Conservation (phyloP, 495 filamentous ascomycete species). For the Tetracladium marchalianum region DNA sequence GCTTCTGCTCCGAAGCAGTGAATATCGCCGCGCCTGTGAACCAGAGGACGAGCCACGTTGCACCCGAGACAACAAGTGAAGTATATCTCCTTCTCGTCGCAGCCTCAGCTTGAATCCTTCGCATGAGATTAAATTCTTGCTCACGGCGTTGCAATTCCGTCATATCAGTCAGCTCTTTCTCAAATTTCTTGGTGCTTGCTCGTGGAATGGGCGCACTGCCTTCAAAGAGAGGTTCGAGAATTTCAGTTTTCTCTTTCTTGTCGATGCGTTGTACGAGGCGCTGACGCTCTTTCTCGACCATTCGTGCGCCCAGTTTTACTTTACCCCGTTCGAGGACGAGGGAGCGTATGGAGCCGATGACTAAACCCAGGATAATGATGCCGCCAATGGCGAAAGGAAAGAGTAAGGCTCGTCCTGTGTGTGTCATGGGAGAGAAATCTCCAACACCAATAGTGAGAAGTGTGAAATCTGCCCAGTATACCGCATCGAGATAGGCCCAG, state of each 20-base stretch:
- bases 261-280: conserved; percentile 42
- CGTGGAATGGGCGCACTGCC: conserved; percentile 7
- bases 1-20: conserved; percentile 28
- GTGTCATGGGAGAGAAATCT: conserved; percentile 48
- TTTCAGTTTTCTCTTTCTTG: conserved; percentile 30
- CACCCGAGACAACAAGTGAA: conserved; percentile 50
- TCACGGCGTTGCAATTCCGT: conserved; percentile 52
- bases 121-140: conserved; percentile 76
- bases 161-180: conserved; percentile 6
- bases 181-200: background rate
- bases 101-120: conserved; percentile 60
- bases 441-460: conserved; percentile 79
- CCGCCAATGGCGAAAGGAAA: conserved; percentile 76
- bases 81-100: conserved; percentile 56
- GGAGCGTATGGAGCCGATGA: conserved; percentile 72
- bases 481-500: conserved; percentile 68
- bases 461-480: conserved; percentile 81
- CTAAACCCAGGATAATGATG: conserved; percentile 73
- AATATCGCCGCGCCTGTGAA: conserved; percentile 71
- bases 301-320: conserved; percentile 54
- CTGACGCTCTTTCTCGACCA: conserved; percentile 59
- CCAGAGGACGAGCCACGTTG: conserved; percentile 66
- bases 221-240: conserved; percentile 34
- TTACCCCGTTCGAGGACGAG: conserved; percentile 72
- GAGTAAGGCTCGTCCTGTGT: conserved; percentile 54